phyloP scores from a whole-genome alignment of 495 filamentous ascomycete species.

The Geoglossum glabrum region DNA sequence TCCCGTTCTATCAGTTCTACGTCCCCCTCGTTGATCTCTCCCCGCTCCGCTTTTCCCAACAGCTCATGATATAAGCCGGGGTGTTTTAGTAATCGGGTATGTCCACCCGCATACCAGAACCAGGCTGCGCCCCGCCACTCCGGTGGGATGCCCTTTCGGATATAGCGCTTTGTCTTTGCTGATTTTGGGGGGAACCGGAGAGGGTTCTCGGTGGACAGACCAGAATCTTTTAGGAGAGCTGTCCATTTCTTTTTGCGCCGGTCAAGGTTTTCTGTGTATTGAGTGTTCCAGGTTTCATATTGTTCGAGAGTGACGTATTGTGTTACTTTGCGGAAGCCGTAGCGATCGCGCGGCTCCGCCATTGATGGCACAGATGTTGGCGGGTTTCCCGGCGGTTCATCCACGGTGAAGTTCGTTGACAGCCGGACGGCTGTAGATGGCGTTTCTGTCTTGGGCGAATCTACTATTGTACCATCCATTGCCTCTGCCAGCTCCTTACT shows the following conservation, averaged over 20 bases:
- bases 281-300: conserved; percentile 63
- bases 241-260: conserved; percentile 67
- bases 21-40: conserved; percentile 44
- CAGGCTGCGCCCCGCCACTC: conserved; percentile 85
- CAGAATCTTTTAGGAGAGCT: conserved; percentile 51
- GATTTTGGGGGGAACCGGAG: conserved; percentile 60
- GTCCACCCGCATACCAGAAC: conserved; percentile 95
- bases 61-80: conserved; percentile 53
- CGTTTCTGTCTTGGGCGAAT: background rate
- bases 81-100: conserved; percentile 50
- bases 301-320: conserved; percentile 54
- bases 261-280: conserved; percentile 47
- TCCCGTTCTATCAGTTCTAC: conserved; percentile 89
- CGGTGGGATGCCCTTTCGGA: conserved; percentile 88
- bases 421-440: background rate
- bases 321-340: conserved; percentile 80
- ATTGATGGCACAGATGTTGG: background rate
- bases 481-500: conserved; percentile 22
- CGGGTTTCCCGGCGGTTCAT: background rate
- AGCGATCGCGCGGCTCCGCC: conserved; percentile 31
- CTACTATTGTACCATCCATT: conserved; percentile 11
- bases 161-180: conserved; percentile 65
- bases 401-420: background rate
- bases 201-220: conserved; percentile 49
- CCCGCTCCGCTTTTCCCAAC: conserved; percentile 38